These are phyloP conservation scores for Erythrophleum fordii DNA, from an alignment of 306 rosid species.

Conservation along the genomic window DNA sequence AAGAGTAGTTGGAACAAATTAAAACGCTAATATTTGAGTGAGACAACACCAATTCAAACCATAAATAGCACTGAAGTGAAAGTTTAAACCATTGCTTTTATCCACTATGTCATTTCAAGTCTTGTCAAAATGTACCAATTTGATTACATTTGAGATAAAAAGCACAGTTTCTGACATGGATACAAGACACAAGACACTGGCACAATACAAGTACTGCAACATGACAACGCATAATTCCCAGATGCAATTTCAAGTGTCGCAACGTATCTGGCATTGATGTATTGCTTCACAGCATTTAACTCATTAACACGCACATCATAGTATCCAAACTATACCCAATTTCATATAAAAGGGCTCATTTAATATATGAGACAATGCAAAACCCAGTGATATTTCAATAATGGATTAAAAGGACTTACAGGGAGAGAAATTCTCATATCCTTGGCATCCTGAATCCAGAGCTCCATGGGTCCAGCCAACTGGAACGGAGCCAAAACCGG, in stretches of 20 bases:
- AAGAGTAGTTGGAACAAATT: not conserved
- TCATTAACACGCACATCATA: not conserved
- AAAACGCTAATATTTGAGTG: not conserved
- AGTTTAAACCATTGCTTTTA: not conserved
- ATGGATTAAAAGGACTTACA: constrained; percentile 47
- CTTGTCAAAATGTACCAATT: not conserved
- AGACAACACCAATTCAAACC: not conserved
- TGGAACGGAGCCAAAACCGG: constrained; percentile 93
- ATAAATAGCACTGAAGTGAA: not conserved
- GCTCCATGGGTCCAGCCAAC: constrained; percentile 97
- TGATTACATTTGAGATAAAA: not conserved
- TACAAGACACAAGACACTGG: not conserved
- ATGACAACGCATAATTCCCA: not conserved
- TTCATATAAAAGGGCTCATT: not conserved
- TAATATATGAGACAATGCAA: not conserved
- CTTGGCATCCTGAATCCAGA: constrained; percentile 91
- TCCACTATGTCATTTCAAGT: not conserved
- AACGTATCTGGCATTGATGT: not conserved
- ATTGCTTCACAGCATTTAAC: not conserved
- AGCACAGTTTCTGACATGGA: not conserved
- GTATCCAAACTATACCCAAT: not conserved
- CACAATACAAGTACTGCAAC: not conserved
- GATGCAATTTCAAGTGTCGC: not conserved
- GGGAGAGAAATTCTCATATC: constrained; percentile 86
- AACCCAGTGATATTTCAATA: not conserved